Evolutionary conservation across 2,329 filamentous ascomycete genomes (phyloP).

Genomic region (Hypoxylon sp.): DNA sequence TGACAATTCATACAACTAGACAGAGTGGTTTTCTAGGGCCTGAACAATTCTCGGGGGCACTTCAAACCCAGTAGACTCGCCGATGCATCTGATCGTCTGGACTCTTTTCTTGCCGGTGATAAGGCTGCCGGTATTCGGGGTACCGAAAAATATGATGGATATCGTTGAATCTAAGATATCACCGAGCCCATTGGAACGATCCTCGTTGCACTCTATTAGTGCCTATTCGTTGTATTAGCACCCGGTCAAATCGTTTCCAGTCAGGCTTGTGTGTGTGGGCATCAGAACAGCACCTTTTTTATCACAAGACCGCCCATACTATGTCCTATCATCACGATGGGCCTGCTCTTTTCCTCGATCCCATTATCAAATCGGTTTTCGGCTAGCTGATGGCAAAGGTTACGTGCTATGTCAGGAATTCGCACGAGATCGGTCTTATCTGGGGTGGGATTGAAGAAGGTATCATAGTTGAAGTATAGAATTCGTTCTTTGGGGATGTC

Average conservation of each 20-base stretch:
- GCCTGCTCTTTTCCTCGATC: not conserved
- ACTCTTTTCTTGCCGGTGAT: not conserved
- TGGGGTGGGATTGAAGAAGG: not conserved
- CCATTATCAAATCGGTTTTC: not conserved
- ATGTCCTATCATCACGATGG: not conserved
- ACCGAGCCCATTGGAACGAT: not conserved
- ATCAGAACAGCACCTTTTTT: not conserved
- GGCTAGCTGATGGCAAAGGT: not conserved
- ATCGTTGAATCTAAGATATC: not conserved
- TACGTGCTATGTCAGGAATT: not conserved
- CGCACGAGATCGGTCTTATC: not conserved
- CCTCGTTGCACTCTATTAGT: not conserved
- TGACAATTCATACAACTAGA: not conserved
- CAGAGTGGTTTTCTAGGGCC: not conserved
- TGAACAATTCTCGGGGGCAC: not conserved
- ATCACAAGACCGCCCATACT: not conserved
- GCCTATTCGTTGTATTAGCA: not conserved
- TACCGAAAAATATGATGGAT: not conserved
- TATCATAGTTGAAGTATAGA: constrained; percentile 1
- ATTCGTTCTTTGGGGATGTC: not conserved
- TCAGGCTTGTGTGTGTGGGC: not conserved
- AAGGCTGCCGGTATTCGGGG: not conserved
- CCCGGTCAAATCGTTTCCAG: not conserved
- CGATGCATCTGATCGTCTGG: not conserved
- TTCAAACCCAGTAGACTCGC: not conserved